These are phyloP conservation scores for Acrodontium crateriforme DNA, from an alignment of 2,329 filamentous ascomycete species.

Conservation along the genomic window DNA sequence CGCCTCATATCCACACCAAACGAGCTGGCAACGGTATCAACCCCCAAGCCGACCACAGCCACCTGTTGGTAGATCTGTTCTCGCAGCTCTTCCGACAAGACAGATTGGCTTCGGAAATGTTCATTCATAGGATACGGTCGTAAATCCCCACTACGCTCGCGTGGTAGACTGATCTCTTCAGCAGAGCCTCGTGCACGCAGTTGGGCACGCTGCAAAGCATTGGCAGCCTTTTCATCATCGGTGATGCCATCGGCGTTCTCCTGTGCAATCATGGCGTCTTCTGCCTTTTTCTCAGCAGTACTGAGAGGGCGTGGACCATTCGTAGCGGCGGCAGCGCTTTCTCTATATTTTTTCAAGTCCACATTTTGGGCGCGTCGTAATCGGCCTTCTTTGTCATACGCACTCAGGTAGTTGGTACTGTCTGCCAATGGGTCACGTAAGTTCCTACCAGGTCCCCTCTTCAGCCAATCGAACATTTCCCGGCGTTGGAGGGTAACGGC, in stretches of 20 bases:
- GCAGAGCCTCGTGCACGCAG: constrained; percentile 7
- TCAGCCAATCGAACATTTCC: constrained; percentile 46
- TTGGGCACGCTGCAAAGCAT: constrained; percentile 8
- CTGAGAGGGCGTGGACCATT: no score
- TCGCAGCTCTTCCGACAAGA: constrained; percentile 59
- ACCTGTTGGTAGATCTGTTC: constrained; percentile 62
- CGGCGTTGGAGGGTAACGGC: constrained; percentile 36
- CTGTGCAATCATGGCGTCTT: constrained; percentile 18
- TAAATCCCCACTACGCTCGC: constrained; percentile 16
- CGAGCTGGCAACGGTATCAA: constrained; percentile 65
- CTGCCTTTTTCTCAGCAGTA: constrained; percentile 6
- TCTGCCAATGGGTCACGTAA: constrained; percentile 35
- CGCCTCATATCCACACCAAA: constrained; percentile 68
- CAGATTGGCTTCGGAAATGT: constrained; percentile 54
- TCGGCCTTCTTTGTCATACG: constrained; percentile 38
- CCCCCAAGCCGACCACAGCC: constrained; percentile 48
- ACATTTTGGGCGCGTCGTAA: constrained; percentile 24
- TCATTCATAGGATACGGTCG: constrained; percentile 63
- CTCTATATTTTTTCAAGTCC: no score
- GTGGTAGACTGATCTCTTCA: constrained; percentile 14
- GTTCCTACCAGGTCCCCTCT: constrained; percentile 35
- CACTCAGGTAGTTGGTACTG: constrained; percentile 42
- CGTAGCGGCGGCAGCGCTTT: no score
- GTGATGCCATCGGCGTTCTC: constrained; percentile 12
- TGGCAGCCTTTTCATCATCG: constrained; percentile 9